phyloP scores from a whole-genome alignment of 78 protist species.

The Guillardia theta region DNA sequence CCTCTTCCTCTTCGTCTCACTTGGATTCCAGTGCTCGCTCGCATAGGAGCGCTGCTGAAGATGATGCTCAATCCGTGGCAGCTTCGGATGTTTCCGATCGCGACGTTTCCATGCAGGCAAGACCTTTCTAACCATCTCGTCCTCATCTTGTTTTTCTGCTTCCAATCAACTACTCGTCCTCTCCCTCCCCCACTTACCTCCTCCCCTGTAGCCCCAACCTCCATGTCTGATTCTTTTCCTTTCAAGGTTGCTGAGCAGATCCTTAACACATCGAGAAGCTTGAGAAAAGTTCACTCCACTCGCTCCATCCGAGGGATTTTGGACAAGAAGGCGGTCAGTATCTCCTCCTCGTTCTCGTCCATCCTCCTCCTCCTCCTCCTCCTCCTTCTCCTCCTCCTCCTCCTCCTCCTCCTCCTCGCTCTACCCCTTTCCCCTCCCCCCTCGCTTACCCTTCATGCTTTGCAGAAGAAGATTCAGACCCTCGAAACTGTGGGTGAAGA shows the following conservation, averaged over 20 bases:
- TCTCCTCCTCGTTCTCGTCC: background rate
- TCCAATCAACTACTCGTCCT: background rate
- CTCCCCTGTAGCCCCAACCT: background rate
- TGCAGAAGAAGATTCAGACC: too few species aligned
- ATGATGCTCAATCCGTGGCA: too few species aligned
- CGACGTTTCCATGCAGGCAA: too few species aligned
- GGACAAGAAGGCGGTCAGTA: background rate
- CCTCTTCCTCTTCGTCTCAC: too few species aligned
- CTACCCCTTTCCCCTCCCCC: background rate
- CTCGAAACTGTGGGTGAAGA: too few species aligned
- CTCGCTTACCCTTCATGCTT: too few species aligned
- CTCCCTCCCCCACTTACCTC: too few species aligned
- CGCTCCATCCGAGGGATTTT: constrained; percentile 17
- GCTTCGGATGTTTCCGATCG: too few species aligned
- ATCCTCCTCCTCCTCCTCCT: background rate
- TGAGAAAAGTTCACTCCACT: background rate
- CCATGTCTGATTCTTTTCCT: background rate
- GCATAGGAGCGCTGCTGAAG: too few species aligned
- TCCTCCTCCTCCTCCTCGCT: background rate
- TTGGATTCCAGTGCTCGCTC: too few species aligned
- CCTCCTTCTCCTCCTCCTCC: background rate
- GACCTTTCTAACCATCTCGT: too few species aligned
- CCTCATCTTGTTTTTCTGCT: background rate
- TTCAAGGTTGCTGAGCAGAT: background rate
- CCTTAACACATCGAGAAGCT: background rate